These are phyloP conservation scores for Suillus variegatus DNA, from an alignment of 768 basidiomycete genomes.

Conservation along the genomic window DNA sequence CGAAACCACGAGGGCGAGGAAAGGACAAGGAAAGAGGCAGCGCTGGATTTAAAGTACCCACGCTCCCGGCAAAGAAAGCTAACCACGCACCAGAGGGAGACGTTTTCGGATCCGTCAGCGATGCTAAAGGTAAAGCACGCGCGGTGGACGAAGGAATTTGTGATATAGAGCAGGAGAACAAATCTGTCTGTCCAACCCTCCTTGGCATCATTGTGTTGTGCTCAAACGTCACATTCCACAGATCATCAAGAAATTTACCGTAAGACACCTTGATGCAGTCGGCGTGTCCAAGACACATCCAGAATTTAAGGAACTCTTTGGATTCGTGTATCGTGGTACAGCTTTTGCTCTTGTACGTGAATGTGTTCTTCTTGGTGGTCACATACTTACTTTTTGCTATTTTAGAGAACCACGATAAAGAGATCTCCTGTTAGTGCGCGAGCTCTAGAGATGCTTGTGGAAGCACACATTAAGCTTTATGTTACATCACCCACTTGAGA, in stretches of 20 bases:
- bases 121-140: constrained; percentile 39
- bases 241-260: constrained; percentile 43
- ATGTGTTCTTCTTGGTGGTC: background rate
- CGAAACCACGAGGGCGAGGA: constrained; percentile 10
- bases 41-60: constrained; percentile 48
- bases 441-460: background rate
- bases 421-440: constrained; percentile 1
- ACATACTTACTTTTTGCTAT: background rate
- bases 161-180: constrained; percentile 59
- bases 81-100: constrained; percentile 23
- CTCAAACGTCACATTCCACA: constrained; percentile 11
- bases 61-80: constrained; percentile 35
- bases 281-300: constrained; percentile 37
- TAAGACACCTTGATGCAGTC: constrained; percentile 30
- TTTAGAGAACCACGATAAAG: background rate
- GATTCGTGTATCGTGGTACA: constrained; percentile 41
- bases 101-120: constrained; percentile 34
- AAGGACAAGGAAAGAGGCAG: constrained; percentile 15
- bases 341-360: constrained; percentile 42
- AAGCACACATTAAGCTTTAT: constrained; percentile 4
- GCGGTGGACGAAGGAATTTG: constrained; percentile 23
- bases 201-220: background rate
- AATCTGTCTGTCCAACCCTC: constrained; percentile 46
- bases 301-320: constrained; percentile 43
- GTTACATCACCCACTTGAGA: background rate